phyloP scores from a whole-genome alignment of 257 asterid species.

The Lithospermum erythrorhizon region DNA sequence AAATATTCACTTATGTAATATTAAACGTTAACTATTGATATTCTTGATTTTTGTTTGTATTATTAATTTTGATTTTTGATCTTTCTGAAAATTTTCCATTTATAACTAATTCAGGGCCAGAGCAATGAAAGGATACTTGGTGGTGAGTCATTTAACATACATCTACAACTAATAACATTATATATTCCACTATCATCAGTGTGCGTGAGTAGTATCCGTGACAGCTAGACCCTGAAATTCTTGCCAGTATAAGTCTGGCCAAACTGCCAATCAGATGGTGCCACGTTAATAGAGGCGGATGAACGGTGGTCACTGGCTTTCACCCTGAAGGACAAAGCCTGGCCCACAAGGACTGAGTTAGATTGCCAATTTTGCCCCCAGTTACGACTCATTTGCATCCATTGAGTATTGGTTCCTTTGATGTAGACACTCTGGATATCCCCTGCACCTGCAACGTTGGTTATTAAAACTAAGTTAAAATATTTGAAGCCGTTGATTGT shows the following conservation, averaged over 20 bases:
- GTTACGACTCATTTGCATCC: slow-evolving; percentile 63
- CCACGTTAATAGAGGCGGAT: slow-evolving; percentile 53
- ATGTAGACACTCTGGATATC: slow-evolving; percentile 43
- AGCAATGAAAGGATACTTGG: too few species aligned
- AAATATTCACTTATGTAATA: too few species aligned
- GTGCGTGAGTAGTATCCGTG: too few species aligned
- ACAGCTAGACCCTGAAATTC: slow-evolving; percentile 48
- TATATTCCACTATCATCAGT: too few species aligned
- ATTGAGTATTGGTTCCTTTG: slow-evolving; percentile 48
- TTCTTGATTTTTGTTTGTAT: too few species aligned
- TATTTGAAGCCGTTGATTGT: slow-evolving; percentile 56
- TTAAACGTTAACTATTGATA: too few species aligned
- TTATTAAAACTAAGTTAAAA: slow-evolving; percentile 56
- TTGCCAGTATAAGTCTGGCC: slow-evolving; percentile 70
- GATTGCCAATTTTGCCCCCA: slow-evolving; percentile 92
- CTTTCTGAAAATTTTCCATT: too few species aligned
- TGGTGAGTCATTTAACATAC: too few species aligned
- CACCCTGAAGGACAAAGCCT: slow-evolving; percentile 62
- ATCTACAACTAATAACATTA: too few species aligned
- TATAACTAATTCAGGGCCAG: too few species aligned
- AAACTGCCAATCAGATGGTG: slow-evolving; percentile 73
- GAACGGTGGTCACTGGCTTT: slow-evolving; percentile 56
- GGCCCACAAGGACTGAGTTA: slow-evolving; percentile 38
- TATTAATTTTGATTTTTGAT: too few species aligned
- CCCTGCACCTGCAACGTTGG: slow-evolving; percentile 78